Percentiles rank a stretch among this genome's conserved stretches.
Conservation (phyloP, 2,329 filamentous ascomycete species). For the Stylonectria norvegica region DNA sequence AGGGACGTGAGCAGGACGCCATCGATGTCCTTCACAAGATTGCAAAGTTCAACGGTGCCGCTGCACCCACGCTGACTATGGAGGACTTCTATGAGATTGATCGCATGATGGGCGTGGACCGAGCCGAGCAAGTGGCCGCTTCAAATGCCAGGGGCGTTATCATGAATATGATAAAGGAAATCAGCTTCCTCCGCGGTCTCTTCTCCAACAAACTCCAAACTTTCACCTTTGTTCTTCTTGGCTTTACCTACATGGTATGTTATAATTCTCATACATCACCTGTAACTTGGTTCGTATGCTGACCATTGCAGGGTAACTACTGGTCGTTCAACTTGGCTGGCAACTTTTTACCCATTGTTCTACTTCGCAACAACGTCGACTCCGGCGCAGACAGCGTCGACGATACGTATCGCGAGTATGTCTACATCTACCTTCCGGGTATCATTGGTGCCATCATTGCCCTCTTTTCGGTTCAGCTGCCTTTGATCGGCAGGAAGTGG, state of each 20-base stretch:
- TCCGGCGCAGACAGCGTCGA: slow-evolving; percentile 39
- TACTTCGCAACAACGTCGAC: slow-evolving; percentile 48
- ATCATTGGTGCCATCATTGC: slow-evolving; percentile 49
- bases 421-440: slow-evolving; percentile 51
- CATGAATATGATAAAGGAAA: slow-evolving; percentile 24
- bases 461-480: slow-evolving; percentile 37
- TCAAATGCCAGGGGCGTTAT: slow-evolving; percentile 17
- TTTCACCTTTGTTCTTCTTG: not conserved
- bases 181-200: not conserved
- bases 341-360: slow-evolving; percentile 33
- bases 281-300: slow-evolving; percentile 34
- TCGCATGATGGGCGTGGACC: not conserved
- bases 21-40: slow-evolving; percentile 46
- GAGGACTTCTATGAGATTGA: slow-evolving; percentile 34
- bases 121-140: slow-evolving; percentile 4
- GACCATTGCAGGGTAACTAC: slow-evolving; percentile 20
- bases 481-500: slow-evolving; percentile 40
- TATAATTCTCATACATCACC: no score
- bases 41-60: slow-evolving; percentile 36
- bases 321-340: slow-evolving; percentile 31
- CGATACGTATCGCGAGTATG: slow-evolving; percentile 44
- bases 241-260: not conserved
- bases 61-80: slow-evolving; percentile 31
- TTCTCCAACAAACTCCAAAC: not conserved
- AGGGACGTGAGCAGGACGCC: slow-evolving; percentile 44